Evolutionary conservation across 2,329 filamentous ascomycete genomes (phyloP), one percentile per base, ranked within the genome.

Genomic region (Talaromyces islandicus): DNA sequence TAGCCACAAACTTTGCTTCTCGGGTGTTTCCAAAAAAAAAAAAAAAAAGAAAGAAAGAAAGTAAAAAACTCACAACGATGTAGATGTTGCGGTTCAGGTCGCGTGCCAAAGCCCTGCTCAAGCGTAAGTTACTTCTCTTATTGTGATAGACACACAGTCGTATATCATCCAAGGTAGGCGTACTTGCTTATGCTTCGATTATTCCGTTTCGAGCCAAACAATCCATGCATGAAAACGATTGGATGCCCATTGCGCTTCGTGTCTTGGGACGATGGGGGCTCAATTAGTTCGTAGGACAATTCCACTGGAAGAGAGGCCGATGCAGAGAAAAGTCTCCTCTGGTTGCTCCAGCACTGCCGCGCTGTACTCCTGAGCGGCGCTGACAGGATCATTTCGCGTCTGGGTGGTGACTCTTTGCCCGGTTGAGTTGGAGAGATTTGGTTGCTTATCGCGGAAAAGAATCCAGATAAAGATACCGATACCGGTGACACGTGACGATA

Each of bases 121-220:
- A 29, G 24, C 46, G 24, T 30, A 48, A 56, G 48, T 27, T 52
- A 41, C 14, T 53, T 29, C 14, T 19, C 27, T n/a, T 50, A 46
- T n/a, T 46, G 9, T 35, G 1, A 35, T 35, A 35, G 11, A 35
- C 32, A 14, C 11, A 35, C 12, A 30, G 41, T 4, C 17, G 19
- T 29, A 14, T 32, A 6, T 32, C 12, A 6, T 32, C 12, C 35
- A 7, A 41, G 43, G 63, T 51, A 54, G 77, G 67, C 88, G 73
- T 80, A 96, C 93, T 92, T 96, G 88, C 92, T 95, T 64, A 97
- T 94, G 69, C 84, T 90, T 73, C 92, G 83, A 73, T 97, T 96
- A 73, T 97, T 97, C 79, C 91, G 92, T 79, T 95, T 96, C 41
- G 91, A 96, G 21, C 93, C 93, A 70, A 97, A 97, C 11, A 97